These are phyloP conservation scores for Phytopythium oedochilum DNA, from an alignment of 352 stramenopile genomes.

Conservation along the genomic window DNA sequence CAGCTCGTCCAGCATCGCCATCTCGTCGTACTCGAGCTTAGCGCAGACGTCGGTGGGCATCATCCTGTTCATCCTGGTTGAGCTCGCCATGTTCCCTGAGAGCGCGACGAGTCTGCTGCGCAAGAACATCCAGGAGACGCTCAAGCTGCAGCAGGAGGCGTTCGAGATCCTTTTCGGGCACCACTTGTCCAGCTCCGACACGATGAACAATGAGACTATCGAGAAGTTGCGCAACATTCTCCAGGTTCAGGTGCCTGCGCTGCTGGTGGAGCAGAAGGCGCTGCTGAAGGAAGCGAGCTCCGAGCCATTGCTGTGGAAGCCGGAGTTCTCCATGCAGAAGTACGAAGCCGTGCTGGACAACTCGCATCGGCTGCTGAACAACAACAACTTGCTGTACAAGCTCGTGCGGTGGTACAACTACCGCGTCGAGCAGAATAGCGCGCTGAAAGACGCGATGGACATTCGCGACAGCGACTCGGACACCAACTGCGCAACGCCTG, in stretches of 20 bases:
- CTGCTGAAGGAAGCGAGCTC: conserved; percentile 57
- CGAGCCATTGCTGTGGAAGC: conserved; percentile 68
- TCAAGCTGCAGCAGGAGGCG: conserved; percentile 52
- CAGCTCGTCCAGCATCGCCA: conserved; percentile 40
- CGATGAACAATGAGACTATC: conserved; percentile 50
- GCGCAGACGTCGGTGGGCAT: conserved; percentile 76
- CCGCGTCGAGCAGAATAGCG: conserved; percentile 41
- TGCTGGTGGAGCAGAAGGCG: conserved; percentile 52
- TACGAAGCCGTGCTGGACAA: conserved; percentile 64
- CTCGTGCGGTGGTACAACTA: conserved; percentile 76
- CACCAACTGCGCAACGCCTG: conserved; percentile 11
- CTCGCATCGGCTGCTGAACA: conserved; percentile 65
- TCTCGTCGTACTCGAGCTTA: conserved; percentile 73
- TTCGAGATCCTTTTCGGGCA: conserved; percentile 72
- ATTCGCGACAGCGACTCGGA: conserved; percentile 35
- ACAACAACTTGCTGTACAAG: conserved; percentile 82
- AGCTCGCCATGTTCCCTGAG: conserved; percentile 62
- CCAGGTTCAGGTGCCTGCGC: conserved; percentile 44
- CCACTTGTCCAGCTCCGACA: conserved; percentile 47
- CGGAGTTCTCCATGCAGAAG: conserved; percentile 67
- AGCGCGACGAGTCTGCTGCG: conserved; percentile 62
- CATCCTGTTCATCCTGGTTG: conserved; percentile 72
- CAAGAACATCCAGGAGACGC: conserved; percentile 70
- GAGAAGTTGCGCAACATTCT: conserved; percentile 51
- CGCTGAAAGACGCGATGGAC: conserved; percentile 33